These are phyloP conservation scores for Rhododendron ovatum DNA, from an alignment of 148 eudicot genomes.

Conservation along the genomic window DNA sequence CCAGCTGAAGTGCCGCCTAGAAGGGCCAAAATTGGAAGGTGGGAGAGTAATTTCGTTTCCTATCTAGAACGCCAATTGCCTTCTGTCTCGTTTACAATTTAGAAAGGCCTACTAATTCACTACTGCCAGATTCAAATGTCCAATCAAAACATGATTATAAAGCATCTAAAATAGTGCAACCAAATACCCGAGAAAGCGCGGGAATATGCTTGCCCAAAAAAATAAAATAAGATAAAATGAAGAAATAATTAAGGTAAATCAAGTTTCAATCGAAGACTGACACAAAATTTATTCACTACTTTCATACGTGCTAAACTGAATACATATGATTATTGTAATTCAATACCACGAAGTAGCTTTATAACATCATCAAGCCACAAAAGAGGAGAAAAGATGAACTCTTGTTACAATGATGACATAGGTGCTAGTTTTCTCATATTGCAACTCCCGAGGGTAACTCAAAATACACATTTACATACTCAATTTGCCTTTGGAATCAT, in stretches of 20 bases:
- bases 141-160: neutral
- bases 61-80: neutral
- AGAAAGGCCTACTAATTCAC: neutral
- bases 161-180: neutral
- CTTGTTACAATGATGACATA: neutral
- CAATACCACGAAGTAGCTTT: neutral
- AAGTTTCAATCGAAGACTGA: neutral
- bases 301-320: neutral
- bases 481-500: conserved; percentile 17
- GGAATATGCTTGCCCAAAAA: neutral
- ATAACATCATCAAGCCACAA: neutral
- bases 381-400: neutral
- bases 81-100: neutral
- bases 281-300: neutral
- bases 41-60: neutral
- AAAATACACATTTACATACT: neutral
- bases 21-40: neutral
- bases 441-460: neutral
- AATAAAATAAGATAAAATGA: too few species aligned
- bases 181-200: neutral
- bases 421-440: neutral
- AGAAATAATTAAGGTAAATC: neutral
- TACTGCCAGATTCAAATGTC: neutral
- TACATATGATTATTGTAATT: neutral
- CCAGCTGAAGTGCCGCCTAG: neutral